Percentiles rank a stretch among this genome's conserved stretches.
Evolutionary conservation across 176 grass and related monocot species (phyloP).

Genomic region (Tillandsia fasciculata): DNA sequence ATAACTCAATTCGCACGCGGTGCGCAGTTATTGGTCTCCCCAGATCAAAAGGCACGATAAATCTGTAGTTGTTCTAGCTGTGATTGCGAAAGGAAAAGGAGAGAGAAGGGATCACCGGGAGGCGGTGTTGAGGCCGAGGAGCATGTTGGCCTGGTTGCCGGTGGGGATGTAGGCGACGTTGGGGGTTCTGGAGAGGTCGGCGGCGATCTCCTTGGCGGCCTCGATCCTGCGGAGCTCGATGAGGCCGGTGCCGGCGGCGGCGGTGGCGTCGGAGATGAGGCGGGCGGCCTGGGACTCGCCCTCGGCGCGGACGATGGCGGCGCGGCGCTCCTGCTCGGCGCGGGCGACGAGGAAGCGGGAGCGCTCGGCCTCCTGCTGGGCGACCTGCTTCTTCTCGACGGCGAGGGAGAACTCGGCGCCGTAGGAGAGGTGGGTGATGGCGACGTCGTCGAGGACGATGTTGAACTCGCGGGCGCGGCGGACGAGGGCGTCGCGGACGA

Average conservation of each 20-base stretch:
- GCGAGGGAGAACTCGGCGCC: slow-evolving; percentile 82
- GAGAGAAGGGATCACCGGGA: not conserved
- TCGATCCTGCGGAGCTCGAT: slow-evolving; percentile 88
- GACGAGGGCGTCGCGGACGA: slow-evolving; percentile 80
- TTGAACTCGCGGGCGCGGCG: slow-evolving; percentile 89
- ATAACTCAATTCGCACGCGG: no score
- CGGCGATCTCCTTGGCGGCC: slow-evolving; percentile 77
- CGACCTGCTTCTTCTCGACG: slow-evolving; percentile 99
- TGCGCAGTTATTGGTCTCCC: no score
- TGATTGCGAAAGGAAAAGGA: no score
- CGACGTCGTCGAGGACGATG: slow-evolving; percentile 94
- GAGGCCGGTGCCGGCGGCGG: slow-evolving; percentile 47
- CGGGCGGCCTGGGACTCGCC: slow-evolving; percentile 74
- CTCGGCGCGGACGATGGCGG: slow-evolving; percentile 80
- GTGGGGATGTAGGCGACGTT: slow-evolving; percentile 67
- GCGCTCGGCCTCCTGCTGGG: slow-evolving; percentile 96
- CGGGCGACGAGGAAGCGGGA: slow-evolving; percentile 96
- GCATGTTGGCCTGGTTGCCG: slow-evolving; percentile 48
- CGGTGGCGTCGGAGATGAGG: slow-evolving; percentile 80
- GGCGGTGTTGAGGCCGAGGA: slow-evolving; percentile 60
- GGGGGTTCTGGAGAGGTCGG: slow-evolving; percentile 48
- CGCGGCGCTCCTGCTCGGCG: slow-evolving; percentile 90
- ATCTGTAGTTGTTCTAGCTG: no score
- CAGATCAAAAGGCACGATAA: no score
- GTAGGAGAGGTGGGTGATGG: slow-evolving; percentile 94